Conservation (phyloP, 2,329 filamentous ascomycete species). For the Neoarthrinium moseri region DNA sequence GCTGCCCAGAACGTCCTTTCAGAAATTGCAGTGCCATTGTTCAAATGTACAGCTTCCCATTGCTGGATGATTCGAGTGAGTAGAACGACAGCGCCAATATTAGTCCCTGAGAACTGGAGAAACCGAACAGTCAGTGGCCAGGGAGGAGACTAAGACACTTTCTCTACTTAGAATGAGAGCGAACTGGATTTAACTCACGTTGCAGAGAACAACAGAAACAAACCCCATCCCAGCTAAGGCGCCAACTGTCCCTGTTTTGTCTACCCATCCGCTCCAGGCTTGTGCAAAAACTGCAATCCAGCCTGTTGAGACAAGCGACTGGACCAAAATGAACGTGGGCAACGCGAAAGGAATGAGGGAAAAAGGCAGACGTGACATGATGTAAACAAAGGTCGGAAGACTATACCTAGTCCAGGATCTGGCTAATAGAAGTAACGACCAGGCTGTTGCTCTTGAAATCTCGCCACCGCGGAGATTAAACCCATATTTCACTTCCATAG, state of each 20-base stretch:
- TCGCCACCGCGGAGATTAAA: too few relatives aligned
- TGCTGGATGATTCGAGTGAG: constrained; percentile 68
- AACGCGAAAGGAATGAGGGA: constrained; percentile 70
- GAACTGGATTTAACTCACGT: constrained; percentile 50
- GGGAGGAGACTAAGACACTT: too few relatives aligned
- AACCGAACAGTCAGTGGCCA: not conserved
- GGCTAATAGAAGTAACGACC: too few relatives aligned
- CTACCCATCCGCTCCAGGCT: constrained; percentile 72
- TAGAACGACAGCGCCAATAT: constrained; percentile 74
- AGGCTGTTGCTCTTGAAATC: too few relatives aligned
- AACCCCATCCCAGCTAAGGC: constrained; percentile 73
- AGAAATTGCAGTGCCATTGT: constrained; percentile 47
- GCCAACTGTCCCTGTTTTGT: constrained; percentile 66
- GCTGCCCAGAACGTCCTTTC: constrained; percentile 71
- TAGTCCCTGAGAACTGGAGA: constrained; percentile 69
- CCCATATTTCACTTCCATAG: too few relatives aligned
- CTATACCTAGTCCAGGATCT: constrained; percentile 13
- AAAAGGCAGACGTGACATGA: constrained; percentile 64
- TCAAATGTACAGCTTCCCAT: constrained; percentile 60
- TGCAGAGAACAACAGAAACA: constrained; percentile 68
- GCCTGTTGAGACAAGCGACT: constrained; percentile 70
- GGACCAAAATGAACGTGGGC: constrained; percentile 73
- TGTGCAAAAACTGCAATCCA: constrained; percentile 73
- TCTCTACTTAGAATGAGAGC: not conserved
- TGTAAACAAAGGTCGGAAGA: constrained; percentile 55